Conservation (phyloP, 768 basidiomycete species). For the Pholiota microspora region DNA sequence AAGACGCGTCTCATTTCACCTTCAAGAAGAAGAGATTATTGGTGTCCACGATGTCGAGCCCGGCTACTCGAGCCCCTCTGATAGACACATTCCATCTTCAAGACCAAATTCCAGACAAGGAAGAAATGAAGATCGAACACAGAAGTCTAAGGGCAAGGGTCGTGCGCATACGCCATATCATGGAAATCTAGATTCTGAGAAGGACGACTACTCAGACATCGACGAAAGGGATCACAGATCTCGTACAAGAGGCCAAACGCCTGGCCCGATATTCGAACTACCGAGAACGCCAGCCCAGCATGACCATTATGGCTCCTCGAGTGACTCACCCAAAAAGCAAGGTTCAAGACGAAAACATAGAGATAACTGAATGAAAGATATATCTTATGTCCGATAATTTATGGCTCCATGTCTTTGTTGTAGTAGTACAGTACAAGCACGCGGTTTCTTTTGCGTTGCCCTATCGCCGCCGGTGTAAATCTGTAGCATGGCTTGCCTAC, state of each 20-base stretch:
- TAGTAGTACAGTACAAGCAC: too few species aligned
- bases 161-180: constrained; percentile 8
- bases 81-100: neutral
- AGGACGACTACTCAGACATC: neutral
- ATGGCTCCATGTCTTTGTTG: neutral
- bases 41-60: constrained; percentile 4
- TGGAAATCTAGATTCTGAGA: neutral
- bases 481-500: too few species aligned
- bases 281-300: neutral
- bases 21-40: constrained; percentile 30
- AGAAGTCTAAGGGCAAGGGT: constrained; percentile 3
- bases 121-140: neutral
- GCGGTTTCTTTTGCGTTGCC: too few species aligned
- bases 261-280: constrained; percentile 21
- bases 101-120: neutral
- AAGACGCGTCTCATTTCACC: constrained; percentile 55
- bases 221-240: neutral
- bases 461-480: too few species aligned
- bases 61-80: neutral
- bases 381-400: neutral
- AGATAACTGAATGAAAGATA: neutral
- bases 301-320: neutral
- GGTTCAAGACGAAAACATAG: neutral
- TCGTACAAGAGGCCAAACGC: constrained; percentile 26
- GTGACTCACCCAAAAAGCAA: neutral